phyloP scores from a whole-genome alignment of 805 yeast species.

The Saturnispora besseyi region DNA sequence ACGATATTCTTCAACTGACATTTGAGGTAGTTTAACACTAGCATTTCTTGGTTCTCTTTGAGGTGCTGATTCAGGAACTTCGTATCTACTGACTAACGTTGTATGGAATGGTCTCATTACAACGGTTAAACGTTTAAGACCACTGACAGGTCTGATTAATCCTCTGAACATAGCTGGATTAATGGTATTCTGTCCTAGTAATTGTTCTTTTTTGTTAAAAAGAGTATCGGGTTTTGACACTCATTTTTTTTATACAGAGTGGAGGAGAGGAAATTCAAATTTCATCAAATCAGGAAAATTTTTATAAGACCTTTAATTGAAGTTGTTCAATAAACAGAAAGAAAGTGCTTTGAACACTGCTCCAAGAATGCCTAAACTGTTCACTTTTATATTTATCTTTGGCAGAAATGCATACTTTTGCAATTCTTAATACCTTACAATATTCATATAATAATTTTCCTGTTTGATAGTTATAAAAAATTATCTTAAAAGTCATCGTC shows the following conservation, averaged over 20 bases:
- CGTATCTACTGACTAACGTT: constrained; percentile 1
- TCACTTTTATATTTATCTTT: neutral
- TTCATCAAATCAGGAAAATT: too few relatives aligned
- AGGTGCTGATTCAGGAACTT: constrained; percentile 13
- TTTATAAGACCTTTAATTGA: too few relatives aligned
- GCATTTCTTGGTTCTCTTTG: constrained; percentile 10
- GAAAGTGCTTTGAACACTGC: too few relatives aligned
- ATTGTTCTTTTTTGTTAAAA: too few relatives aligned
- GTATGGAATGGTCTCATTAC: constrained; percentile 4
- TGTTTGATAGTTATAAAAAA: neutral
- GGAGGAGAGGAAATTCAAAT: too few relatives aligned
- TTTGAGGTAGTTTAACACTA: constrained; percentile 19
- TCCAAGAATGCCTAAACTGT: neutral
- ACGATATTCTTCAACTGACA: constrained; percentile 27
- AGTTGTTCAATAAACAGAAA: too few relatives aligned
- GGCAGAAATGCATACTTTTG: too few relatives aligned
- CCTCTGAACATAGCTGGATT: neutral
- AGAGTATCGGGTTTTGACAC: too few relatives aligned
- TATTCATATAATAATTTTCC: neutral
- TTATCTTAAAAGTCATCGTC: constrained; percentile 38
- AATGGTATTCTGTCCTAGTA: neutral
- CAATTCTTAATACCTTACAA: neutral
- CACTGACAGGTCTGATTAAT: neutral
- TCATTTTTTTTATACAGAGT: too few relatives aligned
- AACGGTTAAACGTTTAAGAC: neutral